A percentile compares a stretch with the other conserved stretches of the same genome.
Evolutionary conservation across 1,284 basidiomycete genomes (phyloP).

Genomic region (Exsudoporus floridanus): DNA sequence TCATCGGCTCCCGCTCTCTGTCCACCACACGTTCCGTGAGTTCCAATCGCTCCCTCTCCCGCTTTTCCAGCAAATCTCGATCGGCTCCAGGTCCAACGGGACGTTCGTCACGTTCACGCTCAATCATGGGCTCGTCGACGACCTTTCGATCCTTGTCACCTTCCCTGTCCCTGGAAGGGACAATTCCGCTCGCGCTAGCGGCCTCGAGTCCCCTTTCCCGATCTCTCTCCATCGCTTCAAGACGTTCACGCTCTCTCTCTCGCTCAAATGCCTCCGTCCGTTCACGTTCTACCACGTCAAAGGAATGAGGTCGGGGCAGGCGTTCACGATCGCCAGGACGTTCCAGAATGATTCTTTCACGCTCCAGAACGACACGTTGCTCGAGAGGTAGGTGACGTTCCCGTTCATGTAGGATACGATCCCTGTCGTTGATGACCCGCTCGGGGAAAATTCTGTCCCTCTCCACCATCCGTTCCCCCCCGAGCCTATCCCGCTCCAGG

Average conservation of each 20-base stretch:
- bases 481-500: conserved; percentile 25
- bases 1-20: conserved; percentile 23
- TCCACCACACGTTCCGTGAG: conserved; percentile 23
- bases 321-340: conserved; percentile 27
- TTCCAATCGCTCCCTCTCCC: conserved; percentile 27
- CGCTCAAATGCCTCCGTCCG: conserved; percentile 28
- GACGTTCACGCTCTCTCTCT: conserved; percentile 26
- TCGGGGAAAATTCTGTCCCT: conserved; percentile 22
- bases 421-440: conserved; percentile 22
- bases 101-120: conserved; percentile 28
- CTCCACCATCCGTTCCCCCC: conserved; percentile 25
- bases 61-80: conserved; percentile 22
- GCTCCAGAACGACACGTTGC: conserved; percentile 20
- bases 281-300: conserved; percentile 30
- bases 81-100: conserved; percentile 14
- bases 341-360: conserved; percentile 21
- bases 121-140: conserved; percentile 14
- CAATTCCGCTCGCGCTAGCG: neutral
- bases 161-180: conserved; percentile 23
- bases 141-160: conserved; percentile 23
- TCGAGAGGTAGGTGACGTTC: conserved; percentile 25
- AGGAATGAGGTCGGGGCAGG: conserved; percentile 22
- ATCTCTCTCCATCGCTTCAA: conserved; percentile 29
- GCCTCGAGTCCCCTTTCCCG: conserved; percentile 21
- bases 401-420: conserved; percentile 25